Conservation (phyloP, 495 filamentous ascomycete species). For the Amniculicola lignicola region DNA sequence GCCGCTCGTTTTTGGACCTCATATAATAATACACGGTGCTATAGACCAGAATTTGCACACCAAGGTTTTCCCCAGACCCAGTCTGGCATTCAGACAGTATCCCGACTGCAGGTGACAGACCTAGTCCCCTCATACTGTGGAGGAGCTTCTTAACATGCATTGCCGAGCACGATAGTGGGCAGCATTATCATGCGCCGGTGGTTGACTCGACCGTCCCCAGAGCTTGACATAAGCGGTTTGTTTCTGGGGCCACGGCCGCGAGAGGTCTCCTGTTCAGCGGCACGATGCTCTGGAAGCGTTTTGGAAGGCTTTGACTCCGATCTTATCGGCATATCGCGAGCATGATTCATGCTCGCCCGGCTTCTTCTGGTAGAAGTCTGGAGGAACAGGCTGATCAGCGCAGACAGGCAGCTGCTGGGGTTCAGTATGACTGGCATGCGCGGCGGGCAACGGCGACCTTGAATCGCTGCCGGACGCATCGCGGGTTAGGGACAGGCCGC, state of each 20-base stretch:
- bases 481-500: conserved; percentile 1
- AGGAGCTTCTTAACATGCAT: conserved; percentile 34
- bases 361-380: conserved; percentile 33
- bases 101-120: conserved; percentile 24
- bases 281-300: conserved; percentile 24
- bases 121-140: conserved; percentile 23
- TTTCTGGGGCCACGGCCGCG: conserved; percentile 29
- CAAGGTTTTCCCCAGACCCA: conserved; percentile 19
- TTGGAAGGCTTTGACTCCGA: conserved; percentile 25
- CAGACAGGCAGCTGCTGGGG: conserved; percentile 26
- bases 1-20: conserved; percentile 29
- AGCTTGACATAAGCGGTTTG: conserved; percentile 33
- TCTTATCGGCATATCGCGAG: conserved; percentile 20
- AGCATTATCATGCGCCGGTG: conserved; percentile 32
- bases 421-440: conserved; percentile 34
- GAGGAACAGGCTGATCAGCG: conserved; percentile 30
- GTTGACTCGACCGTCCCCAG: no score
- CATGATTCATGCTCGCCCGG: conserved; percentile 33
- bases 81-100: conserved; percentile 15
- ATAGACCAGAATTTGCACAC: conserved; percentile 23
- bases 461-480: conserved; percentile 13
- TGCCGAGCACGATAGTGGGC: conserved; percentile 33
- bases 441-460: conserved; percentile 24
- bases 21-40: conserved; percentile 25
- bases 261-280: conserved; percentile 1